Conservation (phyloP, 352 stramenopile genomes). For the Phytophthora colocasiae region DNA sequence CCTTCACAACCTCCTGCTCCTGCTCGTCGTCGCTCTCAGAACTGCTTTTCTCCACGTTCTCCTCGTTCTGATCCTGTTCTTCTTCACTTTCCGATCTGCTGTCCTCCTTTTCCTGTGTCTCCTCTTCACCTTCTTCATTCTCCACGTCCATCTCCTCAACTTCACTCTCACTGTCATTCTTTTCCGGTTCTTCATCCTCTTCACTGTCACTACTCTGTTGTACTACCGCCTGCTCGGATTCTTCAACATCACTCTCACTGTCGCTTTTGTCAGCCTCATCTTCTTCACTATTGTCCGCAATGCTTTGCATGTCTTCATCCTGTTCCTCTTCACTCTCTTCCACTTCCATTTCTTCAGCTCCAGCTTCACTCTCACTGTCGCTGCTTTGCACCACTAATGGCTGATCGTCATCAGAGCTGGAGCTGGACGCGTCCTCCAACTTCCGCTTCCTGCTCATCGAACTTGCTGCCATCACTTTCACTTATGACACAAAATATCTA, state of each 20-base stretch:
- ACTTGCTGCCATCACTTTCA: conserved; percentile 2
- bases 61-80: conserved; percentile 1
- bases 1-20: background rate
- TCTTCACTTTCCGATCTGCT: conserved; percentile 13
- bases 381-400: background rate
- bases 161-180: conserved; percentile 1
- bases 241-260: too few species aligned
- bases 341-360: background rate
- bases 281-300: too few species aligned
- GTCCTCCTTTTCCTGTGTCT: background rate
- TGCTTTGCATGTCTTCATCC: background rate
- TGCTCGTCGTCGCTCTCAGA: conserved; percentile 5
- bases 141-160: conserved; percentile 1
- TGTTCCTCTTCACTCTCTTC: conserved; percentile 3
- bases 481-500: background rate
- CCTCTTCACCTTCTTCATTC: conserved; percentile 14
- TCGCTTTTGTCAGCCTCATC: too few species aligned
- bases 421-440: conserved; percentile 22
- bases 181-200: too few species aligned
- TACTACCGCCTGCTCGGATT: background rate
- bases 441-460: conserved; percentile 49
- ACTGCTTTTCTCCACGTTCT: background rate
- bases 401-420: conserved; percentile 9
- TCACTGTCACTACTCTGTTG: conserved; percentile 1
- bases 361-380: conserved; percentile 2